A percentile compares a stretch with the other conserved stretches of the same genome.
phyloP scores from a whole-genome alignment of 768 basidiomycete species.

The Rhodotorula taiwanensis region DNA sequence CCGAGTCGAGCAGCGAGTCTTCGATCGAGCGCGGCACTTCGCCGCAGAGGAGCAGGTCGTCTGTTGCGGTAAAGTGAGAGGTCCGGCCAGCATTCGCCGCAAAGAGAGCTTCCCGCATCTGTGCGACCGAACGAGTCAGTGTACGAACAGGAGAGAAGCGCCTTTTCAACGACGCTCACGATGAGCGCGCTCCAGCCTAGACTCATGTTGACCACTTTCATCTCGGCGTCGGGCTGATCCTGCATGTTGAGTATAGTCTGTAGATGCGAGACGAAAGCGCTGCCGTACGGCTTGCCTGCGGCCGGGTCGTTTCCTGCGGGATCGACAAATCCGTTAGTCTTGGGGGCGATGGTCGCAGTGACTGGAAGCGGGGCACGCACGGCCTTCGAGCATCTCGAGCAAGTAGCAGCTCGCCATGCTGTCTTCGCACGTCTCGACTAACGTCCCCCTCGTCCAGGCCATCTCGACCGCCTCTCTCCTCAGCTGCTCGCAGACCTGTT shows the following conservation, averaged over 20 bases:
- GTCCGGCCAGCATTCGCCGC: slow-evolving; percentile 29
- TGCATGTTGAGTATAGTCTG: slow-evolving; percentile 25
- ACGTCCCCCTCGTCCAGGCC: slow-evolving; percentile 29
- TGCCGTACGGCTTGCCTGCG: slow-evolving; percentile 31
- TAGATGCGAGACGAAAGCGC: slow-evolving; percentile 32
- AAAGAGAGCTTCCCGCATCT: slow-evolving; percentile 35
- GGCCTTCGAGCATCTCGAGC: slow-evolving; percentile 34
- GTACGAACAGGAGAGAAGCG: too few species aligned
- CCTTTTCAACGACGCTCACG: too few species aligned
- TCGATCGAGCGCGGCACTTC: slow-evolving; percentile 25
- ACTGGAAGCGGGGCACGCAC: slow-evolving; percentile 8
- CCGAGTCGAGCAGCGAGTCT: slow-evolving; percentile 27
- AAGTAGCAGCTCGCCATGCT: slow-evolving; percentile 31
- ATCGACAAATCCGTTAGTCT: background rate
- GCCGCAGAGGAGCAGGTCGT: slow-evolving; percentile 33
- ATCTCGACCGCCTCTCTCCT: slow-evolving; percentile 16
- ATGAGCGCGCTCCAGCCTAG: slow-evolving; percentile 34
- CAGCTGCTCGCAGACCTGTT: slow-evolving; percentile 18
- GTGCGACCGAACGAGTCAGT: accelerated
- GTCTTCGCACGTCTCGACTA: slow-evolving; percentile 27
- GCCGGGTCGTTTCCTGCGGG: slow-evolving; percentile 20
- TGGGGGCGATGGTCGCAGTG: background rate
- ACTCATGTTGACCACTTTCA: slow-evolving; percentile 24
- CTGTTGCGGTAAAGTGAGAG: slow-evolving; percentile 28
- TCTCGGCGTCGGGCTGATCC: background rate